Evolutionary conservation across 176 grass and related monocot species (phyloP), one percentile per base, ranked within the genome.

Genomic region (Echinochloa phyllopogon): DNA sequence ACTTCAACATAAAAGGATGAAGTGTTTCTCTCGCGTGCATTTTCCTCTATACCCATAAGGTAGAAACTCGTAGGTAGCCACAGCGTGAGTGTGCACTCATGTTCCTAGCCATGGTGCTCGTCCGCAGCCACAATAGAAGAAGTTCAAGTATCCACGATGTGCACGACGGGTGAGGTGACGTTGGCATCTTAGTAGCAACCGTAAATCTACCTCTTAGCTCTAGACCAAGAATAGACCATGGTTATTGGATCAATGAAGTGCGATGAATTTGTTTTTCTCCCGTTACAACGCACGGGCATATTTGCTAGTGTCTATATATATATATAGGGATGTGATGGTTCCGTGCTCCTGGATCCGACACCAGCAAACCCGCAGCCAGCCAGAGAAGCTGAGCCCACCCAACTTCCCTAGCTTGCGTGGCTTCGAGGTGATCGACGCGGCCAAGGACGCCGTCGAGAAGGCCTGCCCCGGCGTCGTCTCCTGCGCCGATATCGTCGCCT

Each of bases 361-460:
- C 20, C 79, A 10, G 59, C 14, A 4, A 81, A 63, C 41, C 55
- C 27, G 0, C n/a, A n/a, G n/a, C n/a, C 11, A 72, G 24, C 77
- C 91, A 15, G 88, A 94, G 85, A 91, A 83, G 74, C 33, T 43
- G 3, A 60, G 76, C 59, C 9, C 6, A 1, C 60, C 76, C 0
- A 93, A 93, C 77, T 6, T 37, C 10, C 65, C 67, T 0, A 89
- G 86, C 75, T 69, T 89, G 6, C 86, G 86, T 0, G 92, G 79
- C 37, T 94, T 94, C 75, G 76, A 94, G n/a, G 83, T 87, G 1
- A 94, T 91, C 65, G 76, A 94, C 53, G 65, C 41, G 0, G 86
- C 86, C 33, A 94, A 94, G 79, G 25, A 20, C 1, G 59, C 53
- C 12, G 59, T 92, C 18, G 90, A 92, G 79, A 13, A 5, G 7